Conservation (phyloP, 2,329 filamentous ascomycete genomes). For the Amauroascus niger region DNA sequence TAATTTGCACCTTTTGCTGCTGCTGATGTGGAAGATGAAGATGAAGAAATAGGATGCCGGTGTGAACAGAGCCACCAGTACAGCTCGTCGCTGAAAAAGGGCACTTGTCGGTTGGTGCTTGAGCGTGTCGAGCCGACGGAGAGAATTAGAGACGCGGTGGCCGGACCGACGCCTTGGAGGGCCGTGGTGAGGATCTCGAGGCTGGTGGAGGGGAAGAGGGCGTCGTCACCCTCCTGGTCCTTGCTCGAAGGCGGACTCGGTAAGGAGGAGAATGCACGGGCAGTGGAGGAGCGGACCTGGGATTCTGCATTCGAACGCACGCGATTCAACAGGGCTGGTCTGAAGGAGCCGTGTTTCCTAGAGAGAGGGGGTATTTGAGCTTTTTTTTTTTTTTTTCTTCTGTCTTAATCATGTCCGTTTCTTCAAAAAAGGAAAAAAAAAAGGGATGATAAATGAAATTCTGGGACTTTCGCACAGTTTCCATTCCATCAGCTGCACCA, state of each 20-base stretch:
- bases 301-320: conserved; percentile 29
- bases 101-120: conserved; percentile 19
- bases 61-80: conserved; percentile 33
- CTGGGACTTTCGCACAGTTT: conserved; percentile 34
- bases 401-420: not conserved
- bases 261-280: conserved; percentile 21
- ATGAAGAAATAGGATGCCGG: conserved; percentile 16
- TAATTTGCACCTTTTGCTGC: not conserved
- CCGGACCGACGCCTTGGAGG: conserved; percentile 35
- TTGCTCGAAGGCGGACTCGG: not conserved
- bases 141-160: conserved; percentile 37
- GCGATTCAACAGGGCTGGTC: conserved; percentile 34
- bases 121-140: conserved; percentile 20
- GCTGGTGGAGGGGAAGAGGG: conserved; percentile 25
- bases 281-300: conserved; percentile 23
- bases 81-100: conserved; percentile 38
- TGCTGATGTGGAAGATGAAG: not conserved
- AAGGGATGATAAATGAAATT: conserved; percentile 15
- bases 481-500: conserved; percentile 36
- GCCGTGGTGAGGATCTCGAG: conserved; percentile 28
- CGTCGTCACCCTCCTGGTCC: conserved; percentile 7
- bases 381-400: not conserved
- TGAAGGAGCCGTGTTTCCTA: conserved; percentile 34
- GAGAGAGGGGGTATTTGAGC: not conserved
- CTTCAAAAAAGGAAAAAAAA: too few species aligned